Base-by-base conservation (phyloP, 495 filamentous ascomycete species). In the Chaetomium fimeti region DNA sequence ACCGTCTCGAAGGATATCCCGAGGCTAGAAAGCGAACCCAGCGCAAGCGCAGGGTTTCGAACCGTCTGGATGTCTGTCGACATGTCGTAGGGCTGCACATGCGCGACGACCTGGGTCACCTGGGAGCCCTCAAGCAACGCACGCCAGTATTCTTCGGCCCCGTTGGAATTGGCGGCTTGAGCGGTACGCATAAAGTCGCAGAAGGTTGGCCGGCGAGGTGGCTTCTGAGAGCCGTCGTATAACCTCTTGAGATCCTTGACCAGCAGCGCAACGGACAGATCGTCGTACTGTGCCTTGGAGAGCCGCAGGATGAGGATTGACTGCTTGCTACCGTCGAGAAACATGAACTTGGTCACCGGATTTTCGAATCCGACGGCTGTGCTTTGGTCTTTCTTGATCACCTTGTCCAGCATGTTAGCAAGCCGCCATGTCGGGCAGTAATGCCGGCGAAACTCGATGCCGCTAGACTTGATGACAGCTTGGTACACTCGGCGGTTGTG, bases 231-330 rank as follows among this genome's bases (percentile, higher is more conserved):
- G 16, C 69, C 72, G 47, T 72, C 72, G 59, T 82, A 82, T 29
- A 81, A 72, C 40, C 64, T 69, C 64, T 78, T 74, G 12, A 82
- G 73, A 42, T 82, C 79, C 47, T 74, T 77, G 18, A 79, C 68
- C 15, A 82, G 62, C 3, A 79, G 56, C 6, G 74, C 76, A 36
- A 79, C 65, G 0, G 79, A 80, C 5, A 75, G 65, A 28, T 77
- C 75, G 51, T 81, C 79, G 53, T 81, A 82, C 48, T 82, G 79
- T 15, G 79, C 79, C 62, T 76, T 78, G 27, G 77, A 77, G 11
- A 82, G 69, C 51, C 79, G 71, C 58, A 82, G 65, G 2, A 80
- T 55, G 25, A 82, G 74, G 0, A 71, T 66, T n/a, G 79, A 80
- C 56, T 77, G 78, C 68, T 79, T 81, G 38, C 76, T 72, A 0